Conservation (phyloP, 345 rosid species). For the Euclidium syriacum region DNA sequence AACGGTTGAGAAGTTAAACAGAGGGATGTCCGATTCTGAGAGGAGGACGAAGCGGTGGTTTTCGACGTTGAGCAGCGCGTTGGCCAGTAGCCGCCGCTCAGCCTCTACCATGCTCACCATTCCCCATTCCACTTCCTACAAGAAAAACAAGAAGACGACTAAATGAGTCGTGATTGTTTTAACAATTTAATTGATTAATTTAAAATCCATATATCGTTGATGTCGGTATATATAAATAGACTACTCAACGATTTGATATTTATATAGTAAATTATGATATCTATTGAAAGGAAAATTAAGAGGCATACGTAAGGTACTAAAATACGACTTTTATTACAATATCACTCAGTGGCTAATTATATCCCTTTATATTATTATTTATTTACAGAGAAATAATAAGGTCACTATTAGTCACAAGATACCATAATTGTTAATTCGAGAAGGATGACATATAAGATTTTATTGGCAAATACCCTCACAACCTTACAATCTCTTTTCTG, state of each 20-base stretch:
- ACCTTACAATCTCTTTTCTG: no score
- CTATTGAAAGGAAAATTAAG: background rate
- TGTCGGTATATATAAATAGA: slow-evolving; percentile 27
- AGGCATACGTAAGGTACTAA: background rate
- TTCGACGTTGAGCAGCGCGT: slow-evolving; percentile 58
- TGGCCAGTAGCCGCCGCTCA: slow-evolving; percentile 71
- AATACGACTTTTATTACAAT: background rate
- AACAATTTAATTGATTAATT: background rate
- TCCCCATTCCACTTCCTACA: slow-evolving; percentile 69
- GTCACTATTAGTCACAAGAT: slow-evolving; percentile 4
- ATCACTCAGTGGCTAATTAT: background rate
- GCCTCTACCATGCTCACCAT: slow-evolving; percentile 68
- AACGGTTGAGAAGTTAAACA: slow-evolving; percentile 64
- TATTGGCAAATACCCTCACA: no score
- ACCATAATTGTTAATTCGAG: no score
- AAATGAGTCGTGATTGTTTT: background rate
- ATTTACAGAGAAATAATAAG: background rate
- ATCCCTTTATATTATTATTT: background rate
- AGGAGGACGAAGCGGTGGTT: slow-evolving; percentile 81
- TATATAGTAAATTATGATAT: background rate
- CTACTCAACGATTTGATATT: slow-evolving; percentile 12
- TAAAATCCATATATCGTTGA: background rate
- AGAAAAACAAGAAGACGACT: background rate
- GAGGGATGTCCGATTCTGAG: slow-evolving; percentile 79
- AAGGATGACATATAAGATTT: no score